Percentiles rank a stretch among this genome's conserved stretches.
Evolutionary conservation across 768 basidiomycete genomes (phyloP).

Genomic region (Lactarius evosmus): DNA sequence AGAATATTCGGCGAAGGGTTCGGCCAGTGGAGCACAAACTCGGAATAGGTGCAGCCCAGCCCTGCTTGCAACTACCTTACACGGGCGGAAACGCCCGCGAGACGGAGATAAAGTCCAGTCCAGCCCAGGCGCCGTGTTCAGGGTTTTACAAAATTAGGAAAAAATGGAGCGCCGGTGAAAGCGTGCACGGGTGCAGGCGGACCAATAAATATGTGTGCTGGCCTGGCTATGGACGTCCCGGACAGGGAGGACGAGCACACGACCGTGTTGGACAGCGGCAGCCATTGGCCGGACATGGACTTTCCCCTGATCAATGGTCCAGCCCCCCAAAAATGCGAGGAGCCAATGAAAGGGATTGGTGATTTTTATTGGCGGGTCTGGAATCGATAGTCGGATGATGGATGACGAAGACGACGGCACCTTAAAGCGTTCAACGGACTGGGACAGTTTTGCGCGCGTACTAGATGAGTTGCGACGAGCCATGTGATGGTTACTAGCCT

Average conservation of each 20-base stretch:
- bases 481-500: conserved; percentile 7
- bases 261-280: neutral
- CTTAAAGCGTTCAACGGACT: neutral
- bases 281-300: conserved; percentile 13
- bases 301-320: conserved; percentile 4
- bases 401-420: conserved; percentile 12
- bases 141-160: conserved; percentile 23
- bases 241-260: conserved; percentile 6
- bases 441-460: neutral
- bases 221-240: conserved; percentile 3
- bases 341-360: neutral
- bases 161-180: conserved; percentile 15
- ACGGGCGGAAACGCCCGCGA: conserved; percentile 12
- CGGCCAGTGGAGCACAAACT: conserved; percentile 8
- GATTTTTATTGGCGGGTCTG: conserved; percentile 9
- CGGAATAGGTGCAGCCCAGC: conserved; percentile 21
- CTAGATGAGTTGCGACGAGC: neutral
- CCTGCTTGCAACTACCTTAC: conserved; percentile 10
- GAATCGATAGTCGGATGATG: conserved; percentile 1
- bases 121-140: conserved; percentile 21
- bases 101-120: conserved; percentile 26
- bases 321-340: conserved; percentile 10
- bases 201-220: neutral
- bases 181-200: conserved; percentile 9
- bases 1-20: conserved; percentile 1